A percentile compares a stretch with the other conserved stretches of the same genome.
phyloP scores from a whole-genome alignment of 441 rosid species.

The Brassica balearica region DNA sequence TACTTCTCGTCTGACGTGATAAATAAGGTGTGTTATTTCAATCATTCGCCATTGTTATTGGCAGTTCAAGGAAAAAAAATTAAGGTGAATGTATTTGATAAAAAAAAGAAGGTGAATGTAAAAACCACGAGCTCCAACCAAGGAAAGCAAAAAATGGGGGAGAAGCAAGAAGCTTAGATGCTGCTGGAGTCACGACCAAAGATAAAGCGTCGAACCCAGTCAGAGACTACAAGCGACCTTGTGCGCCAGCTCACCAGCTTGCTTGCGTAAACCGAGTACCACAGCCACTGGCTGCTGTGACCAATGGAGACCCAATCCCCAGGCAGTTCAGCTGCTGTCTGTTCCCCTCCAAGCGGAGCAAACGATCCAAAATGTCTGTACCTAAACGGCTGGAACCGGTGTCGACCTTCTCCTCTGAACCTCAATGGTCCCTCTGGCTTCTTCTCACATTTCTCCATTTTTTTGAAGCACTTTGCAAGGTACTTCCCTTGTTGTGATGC shows the following conservation, averaged over 20 bases:
- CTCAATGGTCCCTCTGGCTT: constrained; percentile 71
- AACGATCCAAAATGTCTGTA: constrained; percentile 71
- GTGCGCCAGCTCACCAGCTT: constrained; percentile 79
- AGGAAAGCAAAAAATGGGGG: not conserved
- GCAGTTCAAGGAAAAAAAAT: too few relatives aligned
- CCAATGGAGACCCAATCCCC: constrained; percentile 70
- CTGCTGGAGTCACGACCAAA: constrained; percentile 72
- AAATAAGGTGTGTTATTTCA: too few relatives aligned
- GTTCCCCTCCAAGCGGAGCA: constrained; percentile 78
- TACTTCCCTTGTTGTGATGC: constrained; percentile 69
- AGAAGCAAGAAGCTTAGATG: constrained; percentile 39
- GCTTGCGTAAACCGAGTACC: constrained; percentile 79
- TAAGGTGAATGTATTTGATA: too few relatives aligned
- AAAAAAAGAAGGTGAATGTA: too few relatives aligned
- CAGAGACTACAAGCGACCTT: constrained; percentile 58
- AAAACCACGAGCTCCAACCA: not conserved
- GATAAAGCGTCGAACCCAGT: constrained; percentile 59
- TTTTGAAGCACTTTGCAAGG: constrained; percentile 68
- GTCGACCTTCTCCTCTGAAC: constrained; percentile 64
- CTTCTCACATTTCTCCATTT: constrained; percentile 55
- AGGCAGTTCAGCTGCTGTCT: constrained; percentile 74
- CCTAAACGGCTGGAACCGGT: constrained; percentile 67
- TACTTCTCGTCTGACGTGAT: too few relatives aligned
- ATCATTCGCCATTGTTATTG: too few relatives aligned
- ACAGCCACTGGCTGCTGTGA: constrained; percentile 67